phyloP scores from a whole-genome alignment of 1,284 basidiomycete genomes.

The Mycosarcoma maydis region DNA sequence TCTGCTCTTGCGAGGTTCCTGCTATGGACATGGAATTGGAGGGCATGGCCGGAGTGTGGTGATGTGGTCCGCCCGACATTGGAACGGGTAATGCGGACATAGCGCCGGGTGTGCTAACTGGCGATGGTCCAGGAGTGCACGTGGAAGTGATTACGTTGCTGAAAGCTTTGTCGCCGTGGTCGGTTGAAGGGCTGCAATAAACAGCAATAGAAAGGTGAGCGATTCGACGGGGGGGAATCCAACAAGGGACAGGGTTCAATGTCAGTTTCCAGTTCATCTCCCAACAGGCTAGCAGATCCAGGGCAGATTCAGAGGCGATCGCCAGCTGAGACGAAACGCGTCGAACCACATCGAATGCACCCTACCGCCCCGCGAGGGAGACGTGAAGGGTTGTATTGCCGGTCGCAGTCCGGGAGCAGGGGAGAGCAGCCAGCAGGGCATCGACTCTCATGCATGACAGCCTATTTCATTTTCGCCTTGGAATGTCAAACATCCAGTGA shows the following conservation, averaged over 20 bases:
- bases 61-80: conserved; percentile 38
- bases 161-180: conserved; percentile 33
- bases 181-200: conserved; percentile 23
- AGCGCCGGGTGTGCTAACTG: conserved; percentile 47
- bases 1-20: conserved; percentile 40
- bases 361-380: too few relatives aligned
- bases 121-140: conserved; percentile 52
- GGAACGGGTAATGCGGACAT: conserved; percentile 39
- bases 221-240: neutral
- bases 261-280: neutral
- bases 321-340: too few relatives aligned
- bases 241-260: neutral
- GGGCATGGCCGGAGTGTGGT: conserved; percentile 26
- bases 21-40: conserved; percentile 46
- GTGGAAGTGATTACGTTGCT: conserved; percentile 55
- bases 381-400: too few relatives aligned
- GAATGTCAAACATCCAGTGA: neutral
- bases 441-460: neutral
- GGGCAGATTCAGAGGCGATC: too few relatives aligned
- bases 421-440: neutral
- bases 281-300: too few relatives aligned
- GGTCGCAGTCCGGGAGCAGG: too few relatives aligned
- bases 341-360: too few relatives aligned
- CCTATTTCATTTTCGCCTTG: neutral
- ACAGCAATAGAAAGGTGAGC: neutral